These are phyloP conservation scores for Plasmodium coatneyi DNA, from an alignment of 169 alveolate species.

Conservation along the genomic window DNA sequence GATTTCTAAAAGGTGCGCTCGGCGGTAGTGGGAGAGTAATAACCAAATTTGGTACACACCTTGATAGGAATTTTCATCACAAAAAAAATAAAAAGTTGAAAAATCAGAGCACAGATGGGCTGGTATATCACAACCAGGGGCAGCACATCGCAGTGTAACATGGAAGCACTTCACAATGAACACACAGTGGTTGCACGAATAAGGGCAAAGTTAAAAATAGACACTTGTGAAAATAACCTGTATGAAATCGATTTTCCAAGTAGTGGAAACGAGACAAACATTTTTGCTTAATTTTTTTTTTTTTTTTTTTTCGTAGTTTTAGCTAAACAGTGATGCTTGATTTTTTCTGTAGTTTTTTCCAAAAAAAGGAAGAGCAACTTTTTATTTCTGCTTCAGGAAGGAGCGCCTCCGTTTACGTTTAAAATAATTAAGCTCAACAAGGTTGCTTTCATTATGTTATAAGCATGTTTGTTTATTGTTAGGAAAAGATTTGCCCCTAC, in stretches of 20 bases:
- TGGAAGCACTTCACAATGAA: not conserved
- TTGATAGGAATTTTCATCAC: not conserved
- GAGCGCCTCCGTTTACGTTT: not conserved
- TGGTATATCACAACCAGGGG: not conserved
- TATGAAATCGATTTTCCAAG: not conserved
- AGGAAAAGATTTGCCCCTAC: not conserved
- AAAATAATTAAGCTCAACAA: not conserved
- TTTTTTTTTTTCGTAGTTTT: not conserved
- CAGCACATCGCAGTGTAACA: not conserved
- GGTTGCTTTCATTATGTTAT: not conserved
- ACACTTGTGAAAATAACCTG: not conserved
- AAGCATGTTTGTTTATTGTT: not conserved
- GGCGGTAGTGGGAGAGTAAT: not conserved
- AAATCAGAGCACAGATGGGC: not conserved
- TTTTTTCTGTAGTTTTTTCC: constrained; percentile 4
- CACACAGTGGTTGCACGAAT: not conserved
- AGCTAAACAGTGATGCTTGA: not conserved
- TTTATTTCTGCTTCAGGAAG: not conserved
- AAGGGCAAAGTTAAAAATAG: not conserved
- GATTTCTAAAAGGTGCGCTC: not conserved
- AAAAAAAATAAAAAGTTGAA: not conserved
- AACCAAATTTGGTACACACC: not conserved
- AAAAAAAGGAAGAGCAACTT: not conserved
- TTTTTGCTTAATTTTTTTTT: not conserved
- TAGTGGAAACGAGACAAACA: not conserved